These are phyloP conservation scores for Rubroboletus satanas DNA, from an alignment of 768 basidiomycete species.

Conservation along the genomic window DNA sequence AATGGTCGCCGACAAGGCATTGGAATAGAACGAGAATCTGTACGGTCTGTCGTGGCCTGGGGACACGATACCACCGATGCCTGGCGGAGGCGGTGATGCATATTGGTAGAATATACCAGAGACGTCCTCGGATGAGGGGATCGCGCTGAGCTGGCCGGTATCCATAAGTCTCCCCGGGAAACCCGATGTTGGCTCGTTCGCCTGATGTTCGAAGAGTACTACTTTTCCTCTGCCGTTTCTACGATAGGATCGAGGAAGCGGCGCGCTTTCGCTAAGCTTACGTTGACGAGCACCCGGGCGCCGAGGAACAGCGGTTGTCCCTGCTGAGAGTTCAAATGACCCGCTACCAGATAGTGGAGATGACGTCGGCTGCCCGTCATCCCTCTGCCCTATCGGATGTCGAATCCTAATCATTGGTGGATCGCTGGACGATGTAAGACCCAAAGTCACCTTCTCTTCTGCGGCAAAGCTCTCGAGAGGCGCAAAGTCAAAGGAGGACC, in stretches of 20 bases:
- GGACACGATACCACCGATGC: conserved; percentile 36
- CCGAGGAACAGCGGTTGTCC: conserved; percentile 6
- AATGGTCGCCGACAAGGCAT: conserved; percentile 86
- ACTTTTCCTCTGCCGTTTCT: conserved; percentile 75
- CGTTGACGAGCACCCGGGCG: conserved; percentile 58
- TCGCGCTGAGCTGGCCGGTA: conserved; percentile 32
- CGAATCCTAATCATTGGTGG: conserved; percentile 21
- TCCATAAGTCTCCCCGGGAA: conserved; percentile 38
- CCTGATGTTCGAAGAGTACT: conserved; percentile 76
- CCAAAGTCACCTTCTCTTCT: conserved; percentile 63
- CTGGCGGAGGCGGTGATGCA: conserved; percentile 4
- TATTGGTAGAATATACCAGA: conserved; percentile 17
- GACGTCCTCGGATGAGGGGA: conserved; percentile 43
- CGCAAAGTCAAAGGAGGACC: conserved; percentile 65
- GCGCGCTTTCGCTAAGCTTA: conserved; percentile 81
- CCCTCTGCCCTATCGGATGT: conserved; percentile 9
- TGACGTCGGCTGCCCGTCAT: conserved; percentile 3
- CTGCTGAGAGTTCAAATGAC: conserved; percentile 12
- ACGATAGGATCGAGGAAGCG: conserved; percentile 56
- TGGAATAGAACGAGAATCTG: conserved; percentile 98
- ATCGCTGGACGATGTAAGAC: conserved; percentile 45
- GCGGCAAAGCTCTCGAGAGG: conserved; percentile 75
- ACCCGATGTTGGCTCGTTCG: conserved; percentile 46
- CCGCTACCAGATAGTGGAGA: neutral
- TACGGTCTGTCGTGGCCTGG: conserved; percentile 84